Evolutionary conservation across 2,329 filamentous ascomycete genomes (phyloP), one percentile per base, ranked within the genome.

Genomic region (Plenodomus biglobosus): DNA sequence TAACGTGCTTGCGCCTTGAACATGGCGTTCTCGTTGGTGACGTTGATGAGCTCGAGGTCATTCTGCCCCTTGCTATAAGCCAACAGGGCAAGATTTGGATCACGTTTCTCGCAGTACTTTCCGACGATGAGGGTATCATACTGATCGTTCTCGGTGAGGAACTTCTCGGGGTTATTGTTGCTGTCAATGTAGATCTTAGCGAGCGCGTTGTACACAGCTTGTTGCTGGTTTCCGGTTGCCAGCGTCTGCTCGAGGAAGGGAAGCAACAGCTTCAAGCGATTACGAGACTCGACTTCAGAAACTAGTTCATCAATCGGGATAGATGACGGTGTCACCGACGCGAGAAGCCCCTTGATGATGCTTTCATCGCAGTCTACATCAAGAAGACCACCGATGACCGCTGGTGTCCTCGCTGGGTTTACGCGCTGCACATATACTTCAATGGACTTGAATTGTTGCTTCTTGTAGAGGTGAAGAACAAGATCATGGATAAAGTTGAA

Each of bases 1-100:
- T 99, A 99, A 32, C 94, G 87, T 49, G 92, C 92, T 74, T 99
- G 94, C n/a, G 89, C 89, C 65, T 92, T 88, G 82, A 96, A 99
- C 94, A 99, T 99, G n/a, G 90, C 86, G 76, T 99, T 99, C 76
- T 99, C 95, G 64, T 97, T 99, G 67, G 94, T 97, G 68, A 99
- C 92, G 73, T 88, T 94, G 75, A 99, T 92, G 47, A 99, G 83
- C 76, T 99, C 95, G 24, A 99, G 77, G 66, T 99, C 94, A 59
- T 99, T 99, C 75, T 96, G 90, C 17, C 94, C 94, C 80, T 99
- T 99, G 64, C 86, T 83, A 73, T 96, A 99, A 53, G 91, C 89
- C 69, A 97, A 96, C 75, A 88, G 96, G 2, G 90, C 92, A 45
- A 99, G 79, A 71, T 96, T 96, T 55, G 94, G 94, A 65, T 99